A percentile compares a stretch with the other conserved stretches of the same genome.
These are phyloP conservation scores for Teratosphaeria zuluensis DNA, from an alignment of 2,329 filamentous ascomycete species.

Conservation along the genomic window DNA sequence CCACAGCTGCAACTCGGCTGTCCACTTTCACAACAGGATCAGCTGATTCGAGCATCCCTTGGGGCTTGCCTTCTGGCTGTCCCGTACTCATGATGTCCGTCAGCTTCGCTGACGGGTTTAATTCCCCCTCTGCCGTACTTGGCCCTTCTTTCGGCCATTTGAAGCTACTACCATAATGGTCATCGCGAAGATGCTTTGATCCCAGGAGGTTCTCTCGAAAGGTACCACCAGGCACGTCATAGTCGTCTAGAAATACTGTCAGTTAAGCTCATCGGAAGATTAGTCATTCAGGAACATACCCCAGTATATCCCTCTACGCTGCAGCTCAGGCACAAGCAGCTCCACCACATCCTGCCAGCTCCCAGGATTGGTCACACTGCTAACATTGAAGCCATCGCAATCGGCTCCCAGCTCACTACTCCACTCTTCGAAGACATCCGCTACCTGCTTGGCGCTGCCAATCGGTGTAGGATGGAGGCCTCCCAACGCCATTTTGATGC, in stretches of 20 bases:
- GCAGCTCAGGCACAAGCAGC: constrained; percentile 54
- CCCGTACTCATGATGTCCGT: not conserved
- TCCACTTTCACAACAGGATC: not conserved
- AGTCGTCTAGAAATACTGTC: constrained; percentile 44
- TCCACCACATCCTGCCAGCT: constrained; percentile 61
- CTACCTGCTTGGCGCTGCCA: constrained; percentile 55
- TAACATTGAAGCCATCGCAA: constrained; percentile 66
- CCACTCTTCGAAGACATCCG: constrained; percentile 56
- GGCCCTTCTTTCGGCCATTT: not conserved
- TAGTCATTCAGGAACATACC: not conserved
- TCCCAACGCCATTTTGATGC: constrained; percentile 26
- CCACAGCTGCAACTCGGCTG: not conserved
- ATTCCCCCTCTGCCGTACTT: not conserved
- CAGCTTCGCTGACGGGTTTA: not conserved
- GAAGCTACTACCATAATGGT: not conserved
- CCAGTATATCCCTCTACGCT: constrained; percentile 36
- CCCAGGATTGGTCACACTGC: constrained; percentile 57
- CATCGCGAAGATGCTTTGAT: not conserved
- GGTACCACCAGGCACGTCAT: constrained; percentile 47
- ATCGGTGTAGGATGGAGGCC: constrained; percentile 43
- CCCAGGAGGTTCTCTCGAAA: constrained; percentile 48
- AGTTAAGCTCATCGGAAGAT: not conserved
- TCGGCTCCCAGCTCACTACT: constrained; percentile 50
- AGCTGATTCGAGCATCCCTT: not conserved
- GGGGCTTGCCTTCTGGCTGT: not conserved